Conservation (phyloP, 495 filamentous ascomycete genomes). For the Penicillium alfredii region DNA sequence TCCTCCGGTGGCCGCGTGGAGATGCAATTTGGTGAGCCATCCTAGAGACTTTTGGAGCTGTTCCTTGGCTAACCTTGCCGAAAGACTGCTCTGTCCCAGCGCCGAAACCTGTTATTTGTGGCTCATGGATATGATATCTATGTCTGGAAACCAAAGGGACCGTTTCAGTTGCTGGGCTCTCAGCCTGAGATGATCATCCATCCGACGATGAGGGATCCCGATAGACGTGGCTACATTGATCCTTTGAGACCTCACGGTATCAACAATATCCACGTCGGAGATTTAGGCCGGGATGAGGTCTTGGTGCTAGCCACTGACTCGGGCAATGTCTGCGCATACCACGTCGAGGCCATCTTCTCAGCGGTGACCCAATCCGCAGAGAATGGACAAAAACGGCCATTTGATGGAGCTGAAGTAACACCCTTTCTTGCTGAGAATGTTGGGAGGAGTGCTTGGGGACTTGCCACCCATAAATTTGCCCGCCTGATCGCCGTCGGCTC, state of each 20-base stretch:
- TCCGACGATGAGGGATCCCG: constrained; percentile 47
- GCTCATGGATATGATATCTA: constrained; percentile 68
- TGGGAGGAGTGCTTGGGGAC: constrained; percentile 75
- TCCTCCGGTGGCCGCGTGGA: constrained; percentile 36
- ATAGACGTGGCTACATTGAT: constrained; percentile 53
- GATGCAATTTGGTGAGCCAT: constrained; percentile 52
- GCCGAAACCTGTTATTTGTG: constrained; percentile 66
- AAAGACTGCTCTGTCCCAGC: constrained; percentile 51
- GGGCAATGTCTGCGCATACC: constrained; percentile 81
- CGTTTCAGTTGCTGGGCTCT: constrained; percentile 55
- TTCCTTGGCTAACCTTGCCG: neutral
- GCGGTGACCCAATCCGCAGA: constrained; percentile 32
- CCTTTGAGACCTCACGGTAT: constrained; percentile 57
- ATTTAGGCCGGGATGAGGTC: constrained; percentile 76
- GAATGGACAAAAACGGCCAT: constrained; percentile 18
- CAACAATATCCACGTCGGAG: constrained; percentile 72
- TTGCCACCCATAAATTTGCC: constrained; percentile 74
- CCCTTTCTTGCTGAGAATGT: constrained; percentile 74
- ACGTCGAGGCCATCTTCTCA: constrained; percentile 52
- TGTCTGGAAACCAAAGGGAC: constrained; percentile 64
- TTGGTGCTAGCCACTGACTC: constrained; percentile 75
- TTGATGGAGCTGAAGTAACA: constrained; percentile 27
- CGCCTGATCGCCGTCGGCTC: constrained; percentile 76
- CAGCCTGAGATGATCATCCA: constrained; percentile 60
- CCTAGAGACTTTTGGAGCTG: neutral